phyloP scores from a whole-genome alignment of 257 asterid genomes.

The Datura wrightii region DNA sequence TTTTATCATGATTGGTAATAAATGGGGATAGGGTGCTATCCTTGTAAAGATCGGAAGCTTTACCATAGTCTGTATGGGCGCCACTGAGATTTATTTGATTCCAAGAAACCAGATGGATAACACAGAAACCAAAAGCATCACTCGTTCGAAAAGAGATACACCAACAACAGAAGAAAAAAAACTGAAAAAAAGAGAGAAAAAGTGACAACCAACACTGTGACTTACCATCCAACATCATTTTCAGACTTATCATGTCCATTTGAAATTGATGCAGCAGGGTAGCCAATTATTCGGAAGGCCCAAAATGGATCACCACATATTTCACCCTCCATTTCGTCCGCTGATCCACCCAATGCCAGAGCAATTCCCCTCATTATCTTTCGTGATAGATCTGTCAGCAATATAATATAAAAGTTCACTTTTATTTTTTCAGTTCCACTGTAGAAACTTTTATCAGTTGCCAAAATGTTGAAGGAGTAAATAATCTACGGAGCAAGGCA shows the following conservation, averaged over 20 bases:
- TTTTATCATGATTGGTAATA: conserved; percentile 1
- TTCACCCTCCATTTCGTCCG: conserved; percentile 67
- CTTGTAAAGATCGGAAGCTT: conserved; percentile 30
- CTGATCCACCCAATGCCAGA: conserved; percentile 61
- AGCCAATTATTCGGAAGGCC: conserved; percentile 92
- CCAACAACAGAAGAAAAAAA: not conserved
- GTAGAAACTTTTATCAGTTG: not conserved
- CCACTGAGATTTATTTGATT: conserved; percentile 61
- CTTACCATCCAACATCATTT: conserved; percentile 78
- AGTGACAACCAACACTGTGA: not conserved
- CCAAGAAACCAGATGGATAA: conserved; percentile 31
- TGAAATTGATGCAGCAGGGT: conserved; percentile 57
- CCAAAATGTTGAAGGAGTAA: not conserved
- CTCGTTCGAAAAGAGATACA: conserved; percentile 33
- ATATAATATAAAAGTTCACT: not conserved
- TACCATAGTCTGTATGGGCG: conserved; percentile 98
- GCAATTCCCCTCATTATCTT: conserved; percentile 94
- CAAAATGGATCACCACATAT: conserved; percentile 95
- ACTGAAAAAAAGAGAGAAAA: not conserved
- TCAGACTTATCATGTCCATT: conserved; percentile 48
- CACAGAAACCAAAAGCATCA: conserved; percentile 37
- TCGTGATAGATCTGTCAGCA: conserved; percentile 69
- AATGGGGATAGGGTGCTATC: not conserved
- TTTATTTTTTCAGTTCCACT: not conserved
- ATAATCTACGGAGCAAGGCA: conserved; percentile 33